Evolutionary conservation across 2,329 filamentous ascomycete species (phyloP).

Genomic region (Aspergillus sp.): DNA sequence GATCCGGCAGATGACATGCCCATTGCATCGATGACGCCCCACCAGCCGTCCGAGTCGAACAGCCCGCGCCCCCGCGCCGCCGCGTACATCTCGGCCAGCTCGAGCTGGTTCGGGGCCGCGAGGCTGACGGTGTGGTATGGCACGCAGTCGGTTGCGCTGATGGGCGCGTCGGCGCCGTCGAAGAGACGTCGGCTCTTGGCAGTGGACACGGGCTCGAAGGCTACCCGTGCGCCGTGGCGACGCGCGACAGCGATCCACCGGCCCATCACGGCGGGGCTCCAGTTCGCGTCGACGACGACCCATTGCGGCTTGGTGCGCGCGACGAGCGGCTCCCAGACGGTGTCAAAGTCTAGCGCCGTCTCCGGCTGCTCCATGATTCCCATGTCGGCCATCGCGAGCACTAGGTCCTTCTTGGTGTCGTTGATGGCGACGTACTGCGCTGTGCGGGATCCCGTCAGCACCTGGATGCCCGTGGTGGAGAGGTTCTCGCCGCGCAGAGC

Average conservation of each 20-base stretch:
- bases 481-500: constrained; percentile 58
- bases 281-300: constrained; percentile 85
- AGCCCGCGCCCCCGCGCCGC: constrained; percentile 65
- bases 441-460: constrained; percentile 61
- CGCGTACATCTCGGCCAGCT: constrained; percentile 75
- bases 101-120: constrained; percentile 77
- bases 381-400: constrained; percentile 97
- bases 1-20: constrained; percentile 67
- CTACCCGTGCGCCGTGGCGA: constrained; percentile 56
- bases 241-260: constrained; percentile 66
- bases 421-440: constrained; percentile 93
- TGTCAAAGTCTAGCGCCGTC: constrained; percentile 38
- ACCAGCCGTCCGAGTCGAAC: constrained; percentile 73
- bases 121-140: constrained; percentile 67
- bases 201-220: constrained; percentile 86
- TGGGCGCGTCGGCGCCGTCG: constrained; percentile 22
- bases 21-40: constrained; percentile 72
- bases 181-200: constrained; percentile 75
- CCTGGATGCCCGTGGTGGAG: constrained; percentile 64
- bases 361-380: constrained; percentile 63
- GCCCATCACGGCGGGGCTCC: constrained; percentile 64
- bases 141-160: constrained; percentile 46
- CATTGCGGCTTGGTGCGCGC: constrained; percentile 62
- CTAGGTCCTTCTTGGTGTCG: constrained; percentile 74
- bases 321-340: constrained; percentile 63